Conservation (phyloP, 768 basidiomycete species). For the Saitozyma sp. region DNA sequence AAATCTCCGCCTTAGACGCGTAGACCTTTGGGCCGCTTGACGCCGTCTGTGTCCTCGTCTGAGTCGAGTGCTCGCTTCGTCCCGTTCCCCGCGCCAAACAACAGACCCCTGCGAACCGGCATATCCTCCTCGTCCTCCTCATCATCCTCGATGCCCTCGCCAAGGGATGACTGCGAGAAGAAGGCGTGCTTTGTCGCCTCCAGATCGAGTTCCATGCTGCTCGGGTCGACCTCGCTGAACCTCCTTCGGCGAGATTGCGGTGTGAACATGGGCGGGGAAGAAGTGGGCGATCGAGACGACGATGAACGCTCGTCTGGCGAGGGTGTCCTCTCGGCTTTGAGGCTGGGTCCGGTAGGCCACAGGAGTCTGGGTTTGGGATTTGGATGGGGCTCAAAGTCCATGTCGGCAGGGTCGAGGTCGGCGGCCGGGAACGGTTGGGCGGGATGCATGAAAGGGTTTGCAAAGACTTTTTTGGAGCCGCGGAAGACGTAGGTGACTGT, state of each 20-base stretch:
- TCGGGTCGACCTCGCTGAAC: neutral
- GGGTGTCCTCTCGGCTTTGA: no score
- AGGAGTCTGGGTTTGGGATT: slow-evolving; percentile 37
- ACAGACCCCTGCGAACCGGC: slow-evolving; percentile 22
- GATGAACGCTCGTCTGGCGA: no score
- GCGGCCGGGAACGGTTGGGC: slow-evolving; percentile 16
- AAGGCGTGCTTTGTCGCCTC: slow-evolving; percentile 1
- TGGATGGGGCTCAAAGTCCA: slow-evolving; percentile 39
- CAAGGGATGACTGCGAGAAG: neutral
- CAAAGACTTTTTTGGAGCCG: slow-evolving; percentile 41
- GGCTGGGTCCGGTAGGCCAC: slow-evolving; percentile 25
- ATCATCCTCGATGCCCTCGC: slow-evolving; percentile 3
- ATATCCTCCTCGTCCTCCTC: slow-evolving; percentile 22
- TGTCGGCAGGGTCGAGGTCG: slow-evolving; percentile 27
- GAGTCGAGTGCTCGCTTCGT: neutral
- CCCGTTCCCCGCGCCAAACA: slow-evolving; percentile 14
- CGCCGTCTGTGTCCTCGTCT: slow-evolving; percentile 6
- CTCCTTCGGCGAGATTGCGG: slow-evolving; percentile 5
- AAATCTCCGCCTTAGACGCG: no score
- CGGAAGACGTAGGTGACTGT: slow-evolving; percentile 45
- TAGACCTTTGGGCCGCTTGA: neutral
- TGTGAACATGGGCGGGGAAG: slow-evolving; percentile 7
- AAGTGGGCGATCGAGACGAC: neutral
- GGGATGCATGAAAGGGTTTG: slow-evolving; percentile 33
- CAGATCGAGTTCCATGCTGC: slow-evolving; percentile 2